Evolutionary conservation across 495 filamentous ascomycete species (phyloP).

Genomic region (Daldinia childiae): DNA sequence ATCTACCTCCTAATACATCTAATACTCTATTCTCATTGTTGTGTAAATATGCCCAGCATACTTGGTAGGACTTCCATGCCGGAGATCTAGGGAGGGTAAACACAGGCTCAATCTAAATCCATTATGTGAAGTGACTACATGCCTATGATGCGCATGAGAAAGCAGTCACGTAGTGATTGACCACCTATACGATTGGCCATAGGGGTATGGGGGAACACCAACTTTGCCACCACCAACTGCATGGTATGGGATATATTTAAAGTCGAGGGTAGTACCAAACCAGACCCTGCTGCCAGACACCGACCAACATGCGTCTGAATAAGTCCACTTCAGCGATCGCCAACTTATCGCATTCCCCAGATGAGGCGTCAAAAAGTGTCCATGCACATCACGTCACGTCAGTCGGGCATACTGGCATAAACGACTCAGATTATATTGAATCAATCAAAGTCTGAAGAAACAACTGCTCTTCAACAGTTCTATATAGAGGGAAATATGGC

Average conservation of each 20-base stretch:
- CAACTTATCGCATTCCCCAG: constrained; percentile 7
- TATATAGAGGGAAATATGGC: constrained; percentile 26
- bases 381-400: constrained; percentile 21
- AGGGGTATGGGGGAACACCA: background rate
- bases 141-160: constrained; percentile 13
- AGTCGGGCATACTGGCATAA: constrained; percentile 2
- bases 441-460: constrained; percentile 7
- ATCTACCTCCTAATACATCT: too few relatives aligned
- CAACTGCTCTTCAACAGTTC: constrained; percentile 8
- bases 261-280: constrained; percentile 12
- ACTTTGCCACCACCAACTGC: constrained; percentile 23
- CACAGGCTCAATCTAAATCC: background rate
- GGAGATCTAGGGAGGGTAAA: background rate
- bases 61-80: background rate
- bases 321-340: constrained; percentile 9
- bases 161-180: constrained; percentile 1
- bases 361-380: constrained; percentile 7
- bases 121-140: background rate
- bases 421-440: background rate
- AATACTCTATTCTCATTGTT: background rate
- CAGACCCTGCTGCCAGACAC: background rate
- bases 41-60: background rate
- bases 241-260: constrained; percentile 25
- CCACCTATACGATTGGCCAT: constrained; percentile 21
- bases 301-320: constrained; percentile 17